Evolutionary conservation across 805 yeast genomes (phyloP).

Genomic region (Candida tibetensis): DNA sequence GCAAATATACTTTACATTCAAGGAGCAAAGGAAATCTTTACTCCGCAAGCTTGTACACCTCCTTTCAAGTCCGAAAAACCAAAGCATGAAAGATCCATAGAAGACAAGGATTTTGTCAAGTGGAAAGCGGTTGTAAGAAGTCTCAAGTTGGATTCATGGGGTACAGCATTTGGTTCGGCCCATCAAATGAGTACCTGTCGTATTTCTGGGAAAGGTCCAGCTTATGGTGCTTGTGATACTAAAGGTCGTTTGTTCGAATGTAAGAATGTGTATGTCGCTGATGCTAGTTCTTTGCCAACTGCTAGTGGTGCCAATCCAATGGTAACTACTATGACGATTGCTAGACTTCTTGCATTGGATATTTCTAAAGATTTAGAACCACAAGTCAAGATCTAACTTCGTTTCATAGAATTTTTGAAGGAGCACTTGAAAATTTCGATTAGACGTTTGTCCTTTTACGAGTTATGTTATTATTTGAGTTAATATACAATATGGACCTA

Average conservation of each 20-base stretch:
- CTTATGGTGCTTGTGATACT: slow-evolving; percentile 24
- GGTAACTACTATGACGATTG: slow-evolving; percentile 25
- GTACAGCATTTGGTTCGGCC: slow-evolving; percentile 27
- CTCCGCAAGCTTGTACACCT: slow-evolving; percentile 33
- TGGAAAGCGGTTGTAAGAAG: slow-evolving; percentile 32
- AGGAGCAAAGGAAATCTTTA: slow-evolving; percentile 46
- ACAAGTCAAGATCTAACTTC: slow-evolving; percentile 3
- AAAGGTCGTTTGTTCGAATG: slow-evolving; percentile 25
- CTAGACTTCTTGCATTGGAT: slow-evolving; percentile 20
- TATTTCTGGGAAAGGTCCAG: slow-evolving; percentile 25
- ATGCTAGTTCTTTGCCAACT: slow-evolving; percentile 29
- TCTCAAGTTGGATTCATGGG: slow-evolving; percentile 27
- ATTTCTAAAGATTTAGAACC: slow-evolving; percentile 17
- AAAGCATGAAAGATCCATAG: slow-evolving; percentile 34
- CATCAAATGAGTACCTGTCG: slow-evolving; percentile 29
- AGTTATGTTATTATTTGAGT: too few relatives aligned
- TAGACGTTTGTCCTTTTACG: too few relatives aligned
- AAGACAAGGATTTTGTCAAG: slow-evolving; percentile 42
- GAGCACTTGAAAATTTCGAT: too few relatives aligned
- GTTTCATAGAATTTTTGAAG: background rate
- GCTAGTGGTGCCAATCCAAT: slow-evolving; percentile 29
- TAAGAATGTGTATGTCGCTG: slow-evolving; percentile 26
- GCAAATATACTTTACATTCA: slow-evolving; percentile 47
- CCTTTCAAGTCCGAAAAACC: slow-evolving; percentile 36
- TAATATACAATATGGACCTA: too few relatives aligned